Evolutionary conservation across 306 rosid species (phyloP).

Genomic region (Pterocarpus macrocarpus): DNA sequence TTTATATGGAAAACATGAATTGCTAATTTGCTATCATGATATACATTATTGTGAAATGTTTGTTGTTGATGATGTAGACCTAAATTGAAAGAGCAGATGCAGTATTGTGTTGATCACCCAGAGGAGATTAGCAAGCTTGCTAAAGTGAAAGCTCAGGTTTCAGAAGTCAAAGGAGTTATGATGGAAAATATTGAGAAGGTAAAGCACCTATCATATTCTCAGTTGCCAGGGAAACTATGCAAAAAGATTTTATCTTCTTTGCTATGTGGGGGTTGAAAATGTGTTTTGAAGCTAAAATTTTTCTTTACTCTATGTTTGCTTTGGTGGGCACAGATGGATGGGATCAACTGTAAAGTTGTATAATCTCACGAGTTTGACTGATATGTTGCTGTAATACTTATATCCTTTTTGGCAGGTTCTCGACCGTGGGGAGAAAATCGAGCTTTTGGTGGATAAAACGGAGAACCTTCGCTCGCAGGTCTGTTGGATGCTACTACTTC

Average conservation of each 20-base stretch:
- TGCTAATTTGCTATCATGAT: constrained; percentile 31
- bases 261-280: constrained; percentile 14
- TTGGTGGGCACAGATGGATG: neutral
- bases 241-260: neutral
- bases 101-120: constrained; percentile 86
- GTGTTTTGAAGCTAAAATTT: neutral
- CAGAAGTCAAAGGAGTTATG: constrained; percentile 96
- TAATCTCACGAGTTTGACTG: neutral
- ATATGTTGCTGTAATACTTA: constrained; percentile 33
- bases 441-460: constrained; percentile 91
- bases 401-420: constrained; percentile 69
- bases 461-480: constrained; percentile 95
- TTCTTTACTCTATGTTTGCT: neutral
- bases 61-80: constrained; percentile 55
- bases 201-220: neutral
- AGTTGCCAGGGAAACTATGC: neutral
- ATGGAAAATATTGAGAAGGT: constrained; percentile 97
- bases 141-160: constrained; percentile 93
- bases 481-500: constrained; percentile 3
- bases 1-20: neutral
- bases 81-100: constrained; percentile 95
- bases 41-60: constrained; percentile 23
- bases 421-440: constrained; percentile 96
- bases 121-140: constrained; percentile 90
- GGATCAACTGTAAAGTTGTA: constrained; percentile 20